Evolutionary conservation across 2,329 filamentous ascomycete genomes (phyloP).

Genomic region (Botrytis pseudocinerea): DNA sequence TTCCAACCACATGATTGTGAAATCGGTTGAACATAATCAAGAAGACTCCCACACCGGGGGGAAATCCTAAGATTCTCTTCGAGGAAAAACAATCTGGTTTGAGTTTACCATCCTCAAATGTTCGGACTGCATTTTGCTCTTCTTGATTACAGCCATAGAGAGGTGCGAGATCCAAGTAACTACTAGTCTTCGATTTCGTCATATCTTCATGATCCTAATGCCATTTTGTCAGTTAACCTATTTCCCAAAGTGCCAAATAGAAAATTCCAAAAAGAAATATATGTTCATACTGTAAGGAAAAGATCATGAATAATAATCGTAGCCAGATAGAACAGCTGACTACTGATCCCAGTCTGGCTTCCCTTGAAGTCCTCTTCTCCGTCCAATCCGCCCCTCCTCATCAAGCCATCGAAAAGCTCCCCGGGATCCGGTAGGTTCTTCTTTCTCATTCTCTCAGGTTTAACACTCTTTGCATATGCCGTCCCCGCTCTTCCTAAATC

Average conservation of each 20-base stretch:
- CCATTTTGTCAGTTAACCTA: neutral
- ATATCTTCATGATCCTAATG: conserved; percentile 18
- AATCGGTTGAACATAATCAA: conserved; percentile 72
- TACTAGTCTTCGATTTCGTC: conserved; percentile 30
- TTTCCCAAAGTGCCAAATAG: neutral
- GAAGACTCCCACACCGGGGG: conserved; percentile 69
- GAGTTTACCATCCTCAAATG: conserved; percentile 67
- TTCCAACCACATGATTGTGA: conserved; percentile 82
- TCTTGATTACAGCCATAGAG: conserved; percentile 46
- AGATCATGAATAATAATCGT: conserved; percentile 55
- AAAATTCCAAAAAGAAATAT: accelerated
- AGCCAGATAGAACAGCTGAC: conserved; percentile 50
- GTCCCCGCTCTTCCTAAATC: conserved; percentile 66
- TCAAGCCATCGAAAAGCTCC: conserved; percentile 57
- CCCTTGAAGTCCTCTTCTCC: neutral
- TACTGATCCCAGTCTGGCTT: conserved; percentile 48
- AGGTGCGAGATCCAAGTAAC: conserved; percentile 49
- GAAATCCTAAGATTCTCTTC: conserved; percentile 67
- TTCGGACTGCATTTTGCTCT: conserved; percentile 42
- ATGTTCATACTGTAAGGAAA: conserved; percentile 39
- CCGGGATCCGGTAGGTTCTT: conserved; percentile 63
- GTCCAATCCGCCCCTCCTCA: conserved; percentile 52
- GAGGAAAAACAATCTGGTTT: conserved; percentile 74
- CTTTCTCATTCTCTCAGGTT: conserved; percentile 58
- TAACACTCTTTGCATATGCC: conserved; percentile 63